phyloP scores from a whole-genome alignment of 176 grass and related monocot species.

The Eragrostis nindensis region DNA sequence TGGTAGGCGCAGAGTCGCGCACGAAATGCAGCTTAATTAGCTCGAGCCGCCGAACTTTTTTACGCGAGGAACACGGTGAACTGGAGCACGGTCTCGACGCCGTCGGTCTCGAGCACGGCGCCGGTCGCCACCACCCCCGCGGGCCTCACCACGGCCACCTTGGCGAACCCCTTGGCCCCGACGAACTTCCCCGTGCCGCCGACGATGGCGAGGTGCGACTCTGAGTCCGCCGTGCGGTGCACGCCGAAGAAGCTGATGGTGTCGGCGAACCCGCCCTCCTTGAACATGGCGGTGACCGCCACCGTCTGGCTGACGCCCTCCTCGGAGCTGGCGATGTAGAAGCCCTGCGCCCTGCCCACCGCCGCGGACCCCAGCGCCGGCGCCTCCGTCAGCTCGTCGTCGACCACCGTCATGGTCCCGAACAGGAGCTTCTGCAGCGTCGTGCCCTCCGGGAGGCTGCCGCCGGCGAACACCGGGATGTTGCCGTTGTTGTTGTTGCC shows the following conservation, averaged over 20 bases:
- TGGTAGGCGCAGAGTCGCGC: too few relatives aligned
- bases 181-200: slow-evolving; percentile 65
- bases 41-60: background rate
- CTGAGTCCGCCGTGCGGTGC: slow-evolving; percentile 64
- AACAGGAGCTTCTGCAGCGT: slow-evolving; percentile 68
- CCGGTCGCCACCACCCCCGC: slow-evolving; percentile 40
- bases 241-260: slow-evolving; percentile 81
- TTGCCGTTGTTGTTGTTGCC: slow-evolving; percentile 21
- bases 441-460: slow-evolving; percentile 60
- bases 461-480: slow-evolving; percentile 62
- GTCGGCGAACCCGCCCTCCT: slow-evolving; percentile 54
- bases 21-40: background rate
- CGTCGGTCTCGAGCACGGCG: slow-evolving; percentile 67
- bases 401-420: slow-evolving; percentile 72
- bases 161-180: slow-evolving; percentile 57
- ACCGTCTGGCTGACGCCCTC: slow-evolving; percentile 75
- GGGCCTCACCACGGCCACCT: slow-evolving; percentile 59
- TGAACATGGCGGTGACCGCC: slow-evolving; percentile 65
- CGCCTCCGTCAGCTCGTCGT: slow-evolving; percentile 72
- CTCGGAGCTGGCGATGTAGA: slow-evolving; percentile 66
- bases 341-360: slow-evolving; percentile 66
- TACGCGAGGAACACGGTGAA: slow-evolving; percentile 53
- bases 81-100: slow-evolving; percentile 68
- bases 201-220: slow-evolving; percentile 66
- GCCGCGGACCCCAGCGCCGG: slow-evolving; percentile 51